Conservation (phyloP, 306 rosid species). For the Styphnolobium japonicum region DNA sequence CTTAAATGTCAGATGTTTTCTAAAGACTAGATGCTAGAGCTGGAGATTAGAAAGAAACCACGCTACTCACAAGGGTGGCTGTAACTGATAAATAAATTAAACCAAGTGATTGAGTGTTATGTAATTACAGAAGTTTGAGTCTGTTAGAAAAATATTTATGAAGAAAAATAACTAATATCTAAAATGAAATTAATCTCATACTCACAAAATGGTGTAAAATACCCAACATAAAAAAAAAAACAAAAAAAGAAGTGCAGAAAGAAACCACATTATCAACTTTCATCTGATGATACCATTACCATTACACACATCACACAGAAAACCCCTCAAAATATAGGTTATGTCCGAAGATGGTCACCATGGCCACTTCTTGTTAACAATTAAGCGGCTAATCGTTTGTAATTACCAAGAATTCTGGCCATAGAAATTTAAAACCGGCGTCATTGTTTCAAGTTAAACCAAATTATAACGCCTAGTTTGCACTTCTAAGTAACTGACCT, state of each 20-base stretch:
- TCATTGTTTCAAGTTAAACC: not conserved
- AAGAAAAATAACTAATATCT: no score
- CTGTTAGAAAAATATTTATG: no score
- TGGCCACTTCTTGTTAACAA: not conserved
- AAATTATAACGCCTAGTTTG: not conserved
- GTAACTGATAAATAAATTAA: no score
- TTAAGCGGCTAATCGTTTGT: not conserved
- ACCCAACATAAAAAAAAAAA: no score
- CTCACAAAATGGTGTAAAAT: no score
- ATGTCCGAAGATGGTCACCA: not conserved
- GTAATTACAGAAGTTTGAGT: no score
- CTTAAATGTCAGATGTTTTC: constrained; percentile 19
- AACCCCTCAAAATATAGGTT: not conserved
- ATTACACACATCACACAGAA: not conserved
- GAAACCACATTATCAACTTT: not conserved
- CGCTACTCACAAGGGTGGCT: no score
- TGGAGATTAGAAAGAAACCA: not conserved
- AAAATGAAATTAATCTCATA: no score
- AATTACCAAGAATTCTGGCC: not conserved
- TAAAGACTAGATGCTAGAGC: not conserved
- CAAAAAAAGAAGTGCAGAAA: no score
- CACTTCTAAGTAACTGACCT: not conserved
- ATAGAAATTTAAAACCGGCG: no score
- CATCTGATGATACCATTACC: not conserved
- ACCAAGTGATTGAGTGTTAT: no score